Conservation (phyloP, 108 stramenopile genomes). For the Pseudonitzschia pungens region DNA sequence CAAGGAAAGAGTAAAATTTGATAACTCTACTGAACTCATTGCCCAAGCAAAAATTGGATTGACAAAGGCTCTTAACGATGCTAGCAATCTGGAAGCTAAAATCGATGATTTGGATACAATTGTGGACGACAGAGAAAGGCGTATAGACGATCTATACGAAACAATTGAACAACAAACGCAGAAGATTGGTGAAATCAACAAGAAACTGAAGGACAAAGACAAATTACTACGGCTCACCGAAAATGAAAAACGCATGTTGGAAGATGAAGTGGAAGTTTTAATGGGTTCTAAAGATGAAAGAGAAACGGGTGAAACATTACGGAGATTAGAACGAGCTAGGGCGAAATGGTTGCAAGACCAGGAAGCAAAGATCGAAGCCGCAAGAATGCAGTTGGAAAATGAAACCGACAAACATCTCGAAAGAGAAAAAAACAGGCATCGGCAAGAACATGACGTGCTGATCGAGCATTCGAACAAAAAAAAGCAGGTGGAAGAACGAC, state of each 20-base stretch:
- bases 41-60: slow-evolving; percentile 24
- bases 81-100: slow-evolving; percentile 12
- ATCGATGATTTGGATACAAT: slow-evolving; percentile 19
- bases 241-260: slow-evolving; percentile 22
- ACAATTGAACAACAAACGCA: slow-evolving; percentile 20
- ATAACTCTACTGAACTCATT: slow-evolving; percentile 24
- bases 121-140: slow-evolving; percentile 7
- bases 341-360: slow-evolving; percentile 17
- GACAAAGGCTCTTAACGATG: slow-evolving; percentile 29
- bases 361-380: slow-evolving; percentile 20
- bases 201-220: slow-evolving; percentile 19
- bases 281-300: slow-evolving; percentile 18
- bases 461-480: slow-evolving; percentile 9
- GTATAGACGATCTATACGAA: slow-evolving; percentile 18
- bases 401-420: slow-evolving; percentile 22
- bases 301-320: slow-evolving; percentile 19
- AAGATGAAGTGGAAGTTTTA: slow-evolving; percentile 28
- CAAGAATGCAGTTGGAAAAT: slow-evolving; percentile 23
- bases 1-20: slow-evolving; percentile 26
- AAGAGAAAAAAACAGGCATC: slow-evolving; percentile 16
- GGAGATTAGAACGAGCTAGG: slow-evolving; percentile 26
- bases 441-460: slow-evolving; percentile 7
- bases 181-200: slow-evolving; percentile 3
- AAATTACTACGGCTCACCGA: slow-evolving; percentile 17
- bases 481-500: slow-evolving; percentile 16